phyloP scores from a whole-genome alignment of 2,329 filamentous ascomycete genomes.

The Westerdykella ornata region DNA sequence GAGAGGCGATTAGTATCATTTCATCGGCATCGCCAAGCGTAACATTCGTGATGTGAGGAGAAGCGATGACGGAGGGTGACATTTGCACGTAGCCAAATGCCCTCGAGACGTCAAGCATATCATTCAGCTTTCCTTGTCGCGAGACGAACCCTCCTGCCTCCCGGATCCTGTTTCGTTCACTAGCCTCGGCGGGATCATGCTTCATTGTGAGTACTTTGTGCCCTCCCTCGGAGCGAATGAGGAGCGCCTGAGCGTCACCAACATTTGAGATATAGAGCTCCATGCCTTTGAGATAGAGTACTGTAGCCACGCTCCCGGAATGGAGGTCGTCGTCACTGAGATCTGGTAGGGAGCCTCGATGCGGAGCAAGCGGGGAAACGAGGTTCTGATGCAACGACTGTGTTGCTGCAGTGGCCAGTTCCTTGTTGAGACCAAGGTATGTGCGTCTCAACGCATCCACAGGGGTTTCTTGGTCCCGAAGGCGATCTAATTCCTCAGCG shows the following conservation, averaged over 20 bases:
- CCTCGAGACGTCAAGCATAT: slow-evolving; percentile 81
- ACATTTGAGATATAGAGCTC: slow-evolving; percentile 94
- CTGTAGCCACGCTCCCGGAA: slow-evolving; percentile 85
- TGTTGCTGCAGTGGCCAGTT: slow-evolving; percentile 76
- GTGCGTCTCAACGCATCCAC: slow-evolving; percentile 77
- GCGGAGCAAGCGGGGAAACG: slow-evolving; percentile 36
- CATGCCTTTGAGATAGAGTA: slow-evolving; percentile 81
- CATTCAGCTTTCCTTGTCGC: slow-evolving; percentile 87
- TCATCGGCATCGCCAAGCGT: slow-evolving; percentile 83
- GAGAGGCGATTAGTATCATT: slow-evolving; percentile 84
- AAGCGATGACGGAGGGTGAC: slow-evolving; percentile 88
- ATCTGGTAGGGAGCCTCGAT: slow-evolving; percentile 66
- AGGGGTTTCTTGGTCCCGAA: slow-evolving; percentile 67
- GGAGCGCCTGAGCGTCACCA: slow-evolving; percentile 89
- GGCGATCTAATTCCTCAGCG: slow-evolving; percentile 67
- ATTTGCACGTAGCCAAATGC: slow-evolving; percentile 92
- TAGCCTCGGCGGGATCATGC: slow-evolving; percentile 83
- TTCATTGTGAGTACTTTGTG: slow-evolving; percentile 80
- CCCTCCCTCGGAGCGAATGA: slow-evolving; percentile 82
- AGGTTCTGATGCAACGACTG: slow-evolving; percentile 66
- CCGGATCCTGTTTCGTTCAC: slow-evolving; percentile 80
- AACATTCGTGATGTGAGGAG: slow-evolving; percentile 72
- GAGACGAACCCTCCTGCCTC: slow-evolving; percentile 95
- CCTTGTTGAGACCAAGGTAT: slow-evolving; percentile 88
- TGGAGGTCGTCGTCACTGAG: slow-evolving; percentile 83